Evolutionary conservation across 2,329 filamentous ascomycete genomes (phyloP), one percentile per base, ranked within the genome.

Genomic region (Pseudogymnoascus sp.): DNA sequence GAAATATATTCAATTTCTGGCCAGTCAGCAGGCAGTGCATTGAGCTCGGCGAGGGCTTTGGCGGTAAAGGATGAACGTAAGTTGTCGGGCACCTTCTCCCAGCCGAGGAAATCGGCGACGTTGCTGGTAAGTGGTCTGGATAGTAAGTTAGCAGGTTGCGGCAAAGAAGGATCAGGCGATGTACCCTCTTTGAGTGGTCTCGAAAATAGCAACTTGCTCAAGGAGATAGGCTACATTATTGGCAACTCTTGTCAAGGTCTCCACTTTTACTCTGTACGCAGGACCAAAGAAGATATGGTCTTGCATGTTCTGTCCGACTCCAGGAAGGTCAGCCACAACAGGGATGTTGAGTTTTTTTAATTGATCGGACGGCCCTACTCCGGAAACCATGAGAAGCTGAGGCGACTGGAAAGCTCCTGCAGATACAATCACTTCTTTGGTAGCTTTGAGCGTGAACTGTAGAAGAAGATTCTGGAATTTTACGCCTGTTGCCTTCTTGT

Each of bases 341-440:
- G 74, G 68, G 39, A 82, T 82, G 21, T 76, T 69, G 62, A 78
- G 75, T 27, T 73, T 68, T n/a, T 74, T 62, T 2, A 84, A 73
- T 48, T 80, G 75, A 1, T 72, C 68, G 1, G 72, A 73, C 0
- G 78, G 75, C 0, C 80, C 80, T 31, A 83, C 73, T 12, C 80
- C 80, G 44, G 76, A 79, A 0, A 82, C 75, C 70, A 80, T 78
- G 7, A 83, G 74, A 4, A 82, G 74, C 66, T 82, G 79, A 0
- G 80, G 80, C 3, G 78, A 76, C 69, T 81, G 79, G 68, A 80
- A 81, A 3, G 76, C 72, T n/a, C 66, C 66, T 13, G 59, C 59
- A 38, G 60, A 38, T 27, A 65, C 13, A 25, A 65, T 63, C 6
- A 69, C 65, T 17, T 69, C 66, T 21, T 64, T 68, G 1, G 21